Evolutionary conservation across 2,329 filamentous ascomycete species (phyloP).

Genomic region (Pseudocercospora ulei): DNA sequence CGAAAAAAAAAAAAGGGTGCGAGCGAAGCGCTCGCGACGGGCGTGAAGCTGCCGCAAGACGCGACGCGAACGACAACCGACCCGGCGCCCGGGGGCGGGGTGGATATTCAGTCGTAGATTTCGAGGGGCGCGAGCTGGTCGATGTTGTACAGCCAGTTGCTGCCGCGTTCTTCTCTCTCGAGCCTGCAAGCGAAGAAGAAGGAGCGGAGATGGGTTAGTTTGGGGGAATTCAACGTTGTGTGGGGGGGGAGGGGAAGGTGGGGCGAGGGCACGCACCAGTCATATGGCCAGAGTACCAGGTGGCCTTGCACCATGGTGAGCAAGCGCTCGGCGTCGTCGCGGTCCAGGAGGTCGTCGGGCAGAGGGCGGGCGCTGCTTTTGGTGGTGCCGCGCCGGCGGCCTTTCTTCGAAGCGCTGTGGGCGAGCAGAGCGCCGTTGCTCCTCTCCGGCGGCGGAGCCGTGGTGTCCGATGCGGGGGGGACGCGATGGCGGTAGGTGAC

Average conservation of each 20-base stretch:
- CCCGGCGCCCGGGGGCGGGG: too few species aligned
- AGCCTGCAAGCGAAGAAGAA: constrained; percentile 46
- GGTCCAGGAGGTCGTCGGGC: constrained; percentile 66
- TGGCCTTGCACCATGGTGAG: constrained; percentile 75
- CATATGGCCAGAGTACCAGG: constrained; percentile 85
- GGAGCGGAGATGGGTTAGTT: too few species aligned
- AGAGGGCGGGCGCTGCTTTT: constrained; percentile 54
- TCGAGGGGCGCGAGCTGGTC: constrained; percentile 92
- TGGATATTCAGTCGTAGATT: constrained; percentile 58
- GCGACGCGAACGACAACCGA: too few species aligned
- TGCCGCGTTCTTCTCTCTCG: constrained; percentile 77
- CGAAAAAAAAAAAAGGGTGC: too few species aligned
- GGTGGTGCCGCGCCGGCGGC: constrained; percentile 59
- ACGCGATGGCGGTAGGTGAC: constrained; percentile 30
- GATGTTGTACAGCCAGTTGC: constrained; percentile 94
- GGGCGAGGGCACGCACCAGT: constrained; percentile 71
- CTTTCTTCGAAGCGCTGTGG: constrained; percentile 43
- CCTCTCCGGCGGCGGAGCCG: constrained; percentile 24
- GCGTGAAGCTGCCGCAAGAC: too few species aligned
- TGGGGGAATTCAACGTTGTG: too few species aligned
- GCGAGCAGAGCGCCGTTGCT: constrained; percentile 13
- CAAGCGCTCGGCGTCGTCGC: constrained; percentile 69
- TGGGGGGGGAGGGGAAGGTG: too few species aligned
- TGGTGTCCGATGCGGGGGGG: constrained; percentile 28
- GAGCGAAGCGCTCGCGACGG: too few species aligned